Evolutionary conservation across 1,284 basidiomycete genomes (phyloP).

Genomic region (Athelia psychrophila): DNA sequence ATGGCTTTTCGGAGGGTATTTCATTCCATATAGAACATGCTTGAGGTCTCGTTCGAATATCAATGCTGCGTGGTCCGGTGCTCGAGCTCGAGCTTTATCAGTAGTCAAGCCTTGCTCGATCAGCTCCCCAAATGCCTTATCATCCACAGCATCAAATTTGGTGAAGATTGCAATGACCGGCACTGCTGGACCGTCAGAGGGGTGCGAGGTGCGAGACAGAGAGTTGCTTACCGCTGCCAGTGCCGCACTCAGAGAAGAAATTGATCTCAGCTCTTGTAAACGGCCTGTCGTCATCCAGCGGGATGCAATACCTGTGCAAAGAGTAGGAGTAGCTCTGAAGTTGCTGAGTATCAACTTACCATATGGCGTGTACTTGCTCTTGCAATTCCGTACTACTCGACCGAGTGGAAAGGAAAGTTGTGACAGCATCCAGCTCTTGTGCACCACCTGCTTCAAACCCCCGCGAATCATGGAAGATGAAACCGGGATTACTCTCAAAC

Average conservation of each 20-base stretch:
- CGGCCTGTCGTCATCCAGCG: neutral
- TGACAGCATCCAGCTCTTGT: conserved; percentile 16
- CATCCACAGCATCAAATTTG: neutral
- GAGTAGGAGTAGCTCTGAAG: neutral
- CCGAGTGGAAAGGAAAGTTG: conserved; percentile 15
- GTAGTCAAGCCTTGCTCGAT: neutral
- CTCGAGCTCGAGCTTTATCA: neutral
- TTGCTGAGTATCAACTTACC: conserved; percentile 8
- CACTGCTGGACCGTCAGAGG: neutral
- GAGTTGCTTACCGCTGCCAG: neutral
- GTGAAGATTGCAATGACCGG: neutral
- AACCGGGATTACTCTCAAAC: conserved; percentile 10
- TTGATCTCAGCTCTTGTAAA: neutral
- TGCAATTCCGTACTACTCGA: conserved; percentile 1
- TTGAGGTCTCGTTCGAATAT: neutral
- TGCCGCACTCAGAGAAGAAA: neutral
- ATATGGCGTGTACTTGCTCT: conserved; percentile 23
- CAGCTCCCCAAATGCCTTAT: neutral
- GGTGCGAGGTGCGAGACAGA: neutral
- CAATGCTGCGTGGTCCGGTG: neutral
- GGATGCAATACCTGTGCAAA: neutral
- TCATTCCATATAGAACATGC: neutral
- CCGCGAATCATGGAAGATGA: conserved; percentile 27
- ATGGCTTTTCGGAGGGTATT: neutral
- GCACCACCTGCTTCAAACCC: conserved; percentile 22